Percentiles rank a stretch among this genome's conserved stretches.
Evolutionary conservation across 805 yeast species (phyloP).

Genomic region (Ogataea pignaliae): DNA sequence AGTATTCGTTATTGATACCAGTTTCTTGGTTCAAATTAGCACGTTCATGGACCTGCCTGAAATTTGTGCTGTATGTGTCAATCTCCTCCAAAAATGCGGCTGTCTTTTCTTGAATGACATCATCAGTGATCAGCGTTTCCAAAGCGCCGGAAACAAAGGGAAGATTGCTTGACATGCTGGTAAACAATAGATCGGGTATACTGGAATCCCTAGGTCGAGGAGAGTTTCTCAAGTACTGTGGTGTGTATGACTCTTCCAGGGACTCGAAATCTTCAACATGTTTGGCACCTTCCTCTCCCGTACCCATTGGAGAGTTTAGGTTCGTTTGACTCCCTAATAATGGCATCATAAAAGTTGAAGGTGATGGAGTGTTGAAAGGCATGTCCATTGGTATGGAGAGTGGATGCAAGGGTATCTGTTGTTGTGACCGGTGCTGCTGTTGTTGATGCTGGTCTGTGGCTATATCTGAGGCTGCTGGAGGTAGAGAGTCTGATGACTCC

Average conservation of each 20-base stretch:
- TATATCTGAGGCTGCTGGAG: not conserved
- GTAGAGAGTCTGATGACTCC: not conserved
- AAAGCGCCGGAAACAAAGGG: conserved; percentile 14
- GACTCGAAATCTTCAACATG: conserved; percentile 6
- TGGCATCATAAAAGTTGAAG: not conserved
- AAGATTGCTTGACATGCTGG: conserved; percentile 6
- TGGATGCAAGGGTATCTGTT: not conserved
- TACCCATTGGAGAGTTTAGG: not conserved
- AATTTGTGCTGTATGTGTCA: conserved; percentile 1
- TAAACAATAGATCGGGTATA: not conserved
- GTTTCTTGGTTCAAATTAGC: not conserved
- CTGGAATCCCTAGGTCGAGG: not conserved
- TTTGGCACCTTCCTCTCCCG: not conserved
- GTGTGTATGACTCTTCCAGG: conserved; percentile 14
- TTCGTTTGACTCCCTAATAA: not conserved
- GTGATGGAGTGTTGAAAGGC: not conserved
- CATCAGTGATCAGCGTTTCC: conserved; percentile 15
- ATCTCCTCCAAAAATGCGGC: conserved; percentile 19
- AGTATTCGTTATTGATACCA: not conserved
- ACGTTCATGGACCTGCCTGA: not conserved
- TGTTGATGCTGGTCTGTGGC: too few relatives aligned
- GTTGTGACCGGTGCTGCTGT: too few relatives aligned
- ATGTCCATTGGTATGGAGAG: not conserved
- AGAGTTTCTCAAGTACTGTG: not conserved
- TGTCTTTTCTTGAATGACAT: conserved; percentile 12